Conservation (phyloP, 352 stramenopile species). For the Globisporangium mamillatum region DNA sequence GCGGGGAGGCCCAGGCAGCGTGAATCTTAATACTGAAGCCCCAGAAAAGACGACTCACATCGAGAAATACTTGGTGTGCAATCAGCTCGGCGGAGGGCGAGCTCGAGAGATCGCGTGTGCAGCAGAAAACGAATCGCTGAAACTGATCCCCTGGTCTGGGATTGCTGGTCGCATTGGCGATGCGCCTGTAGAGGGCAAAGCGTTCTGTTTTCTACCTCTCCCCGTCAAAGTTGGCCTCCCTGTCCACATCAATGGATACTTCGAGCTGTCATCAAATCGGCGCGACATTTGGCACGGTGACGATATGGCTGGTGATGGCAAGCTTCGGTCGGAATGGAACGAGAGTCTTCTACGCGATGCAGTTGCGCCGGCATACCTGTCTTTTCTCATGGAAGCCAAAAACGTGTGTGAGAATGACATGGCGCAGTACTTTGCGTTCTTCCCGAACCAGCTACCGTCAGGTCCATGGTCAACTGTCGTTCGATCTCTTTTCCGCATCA, state of each 20-base stretch:
- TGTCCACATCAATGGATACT: constrained; percentile 93
- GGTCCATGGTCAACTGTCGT: constrained; percentile 54
- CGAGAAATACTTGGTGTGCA: constrained; percentile 81
- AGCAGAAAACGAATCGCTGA: constrained; percentile 65
- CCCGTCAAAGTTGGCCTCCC: constrained; percentile 84
- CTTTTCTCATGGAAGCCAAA: constrained; percentile 58
- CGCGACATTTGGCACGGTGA: constrained; percentile 84
- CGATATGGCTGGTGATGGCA: constrained; percentile 77
- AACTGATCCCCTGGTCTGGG: constrained; percentile 87
- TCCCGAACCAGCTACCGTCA: constrained; percentile 45
- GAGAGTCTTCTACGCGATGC: constrained; percentile 59
- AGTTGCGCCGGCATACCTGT: constrained; percentile 71
- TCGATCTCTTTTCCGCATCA: constrained; percentile 48
- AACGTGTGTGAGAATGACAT: constrained; percentile 32
- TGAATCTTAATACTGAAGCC: not conserved
- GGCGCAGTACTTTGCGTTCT: constrained; percentile 46
- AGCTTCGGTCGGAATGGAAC: constrained; percentile 80
- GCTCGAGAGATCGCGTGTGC: constrained; percentile 77
- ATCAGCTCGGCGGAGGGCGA: constrained; percentile 80
- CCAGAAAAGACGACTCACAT: constrained; percentile 9
- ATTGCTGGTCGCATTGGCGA: constrained; percentile 74
- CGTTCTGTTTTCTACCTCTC: constrained; percentile 93
- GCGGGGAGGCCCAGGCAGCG: not conserved
- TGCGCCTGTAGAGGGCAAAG: constrained; percentile 46
- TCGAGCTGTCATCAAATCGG: constrained; percentile 90